Base-by-base conservation (phyloP, 2,329 filamentous ascomycete genomes). In the Ophiostoma quercus region DNA sequence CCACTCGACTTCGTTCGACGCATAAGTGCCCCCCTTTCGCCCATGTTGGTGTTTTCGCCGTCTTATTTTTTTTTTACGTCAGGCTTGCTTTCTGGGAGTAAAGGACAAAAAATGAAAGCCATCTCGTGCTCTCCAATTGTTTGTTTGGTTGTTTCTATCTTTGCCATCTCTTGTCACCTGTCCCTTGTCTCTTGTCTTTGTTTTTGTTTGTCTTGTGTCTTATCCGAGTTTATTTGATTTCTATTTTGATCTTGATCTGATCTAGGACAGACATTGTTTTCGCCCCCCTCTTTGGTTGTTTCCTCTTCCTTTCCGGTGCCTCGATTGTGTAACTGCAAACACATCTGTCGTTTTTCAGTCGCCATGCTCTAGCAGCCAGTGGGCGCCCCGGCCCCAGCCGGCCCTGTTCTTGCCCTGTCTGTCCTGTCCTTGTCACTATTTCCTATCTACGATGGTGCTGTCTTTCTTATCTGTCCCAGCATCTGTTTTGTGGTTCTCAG, bases 31-130 rank as follows among this genome's bases (percentile, higher is more conserved):
- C 12, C 34, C 19, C 34, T 65, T 65, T 65, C 37, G 32, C 32
- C 34, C 12, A 7, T 39, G 8, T 12, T 65, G 62, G 16, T 25
- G 16, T 41, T 39, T 65, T 19, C 14, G 19, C 32, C 25, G 14
- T 19, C 37, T 66, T 12, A 4, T n/a, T 60, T 67, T 67, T 37
- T n/a, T 34, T 8, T 57, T 25, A 62, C 57, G 22, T 62, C 57
- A 32, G 22, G 57, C 32, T 67, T 67, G 47, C 47, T 65, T 39
- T 65, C 62, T 65, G 62, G 62, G 62, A 65, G 62, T 65, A 65
- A 65, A 65, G 62, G 62, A 67, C 25, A 51, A 51, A 67, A 62
- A 41, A 67, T 57, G 65, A 47, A 70, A 62, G 29, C n/a, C 54
- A 62, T 60, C 68, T 43, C 22, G 47, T 69, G 62, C 41, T 69